Evolutionary conservation across 163 green algal species (phyloP), one percentile per base, ranked within the genome.

Genomic region (Prototheca cutis): DNA sequence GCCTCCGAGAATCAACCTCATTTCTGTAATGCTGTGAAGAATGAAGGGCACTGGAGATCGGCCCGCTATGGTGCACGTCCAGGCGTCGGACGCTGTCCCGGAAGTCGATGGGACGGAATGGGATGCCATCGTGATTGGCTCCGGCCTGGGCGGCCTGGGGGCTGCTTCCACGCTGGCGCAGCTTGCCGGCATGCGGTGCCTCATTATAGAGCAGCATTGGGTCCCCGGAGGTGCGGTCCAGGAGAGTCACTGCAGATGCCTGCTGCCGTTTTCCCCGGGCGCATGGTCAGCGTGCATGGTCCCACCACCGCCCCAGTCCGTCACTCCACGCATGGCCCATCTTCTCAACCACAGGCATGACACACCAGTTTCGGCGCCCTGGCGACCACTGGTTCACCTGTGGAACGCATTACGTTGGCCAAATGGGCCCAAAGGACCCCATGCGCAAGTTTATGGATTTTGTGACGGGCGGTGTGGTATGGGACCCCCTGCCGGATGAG

Each of bases 401-500:
- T 25, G 48, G 48, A 6, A 54, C 48, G n/a, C 48, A 54, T 25
- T 54, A 54, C 48, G 48, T 54, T 5, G 48, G 48, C 24, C 48
- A 54, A 25, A 54, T 54, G 24, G 24, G 23, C 7, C 7, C 13
- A 6, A 25, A 25, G 48, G 23, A 32, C 6, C 4, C 6, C 48
- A 54, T 54, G 48, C 24, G 48, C n/a, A 6, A 10, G 3, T 32
- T 54, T 6, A 54, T 54, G 48, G 24, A 54, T 7, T 54, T 54
- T 54, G 48, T 54, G n/a, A 54, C 48, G 5, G 48, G 48, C n/a
- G 48, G 48, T 7, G 23, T 19, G 7, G n/a, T 54, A 6, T 54
- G 48, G 48, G 48, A 54, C 48, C 48, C 48, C 5, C 23, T 54
- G 7, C 48, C 48, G 7, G 48, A 54, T 25, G 23, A 31, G 7